A percentile compares a stretch with the other conserved stretches of the same genome.
Conservation (phyloP, 768 basidiomycete species). For the Pulveroboletus sp. region DNA sequence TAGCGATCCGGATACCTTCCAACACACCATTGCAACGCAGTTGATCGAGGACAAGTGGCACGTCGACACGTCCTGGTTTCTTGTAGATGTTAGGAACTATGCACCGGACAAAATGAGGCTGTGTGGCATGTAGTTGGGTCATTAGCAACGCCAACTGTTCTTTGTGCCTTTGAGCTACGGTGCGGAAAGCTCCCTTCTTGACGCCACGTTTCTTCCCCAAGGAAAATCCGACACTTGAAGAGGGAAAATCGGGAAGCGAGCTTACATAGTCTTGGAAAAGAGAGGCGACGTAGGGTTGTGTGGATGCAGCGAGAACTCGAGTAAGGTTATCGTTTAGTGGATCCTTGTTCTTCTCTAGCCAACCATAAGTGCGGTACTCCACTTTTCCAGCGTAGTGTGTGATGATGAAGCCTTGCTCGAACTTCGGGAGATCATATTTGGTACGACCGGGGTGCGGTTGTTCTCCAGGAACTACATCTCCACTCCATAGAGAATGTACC, state of each 20-base stretch:
- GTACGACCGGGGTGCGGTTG: constrained; percentile 67
- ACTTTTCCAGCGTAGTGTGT: constrained; percentile 97
- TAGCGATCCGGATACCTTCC: constrained; percentile 97
- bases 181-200: constrained; percentile 97
- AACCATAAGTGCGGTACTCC: constrained; percentile 93
- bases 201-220: constrained; percentile 66
- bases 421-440: constrained; percentile 85
- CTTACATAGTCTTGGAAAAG: constrained; percentile 85
- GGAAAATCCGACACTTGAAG: constrained; percentile 37
- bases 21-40: constrained; percentile 98
- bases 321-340: constrained; percentile 96
- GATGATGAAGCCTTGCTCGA: constrained; percentile 92
- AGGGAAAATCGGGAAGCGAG: constrained; percentile 27
- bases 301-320: constrained; percentile 78
- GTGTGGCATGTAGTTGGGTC: constrained; percentile 87
- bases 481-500: constrained; percentile 72
- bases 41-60: constrained; percentile 94
- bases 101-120: constrained; percentile 97
- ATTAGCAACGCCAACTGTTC: constrained; percentile 93
- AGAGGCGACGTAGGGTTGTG: constrained; percentile 75
- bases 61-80: constrained; percentile 88
- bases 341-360: constrained; percentile 99
- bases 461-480: constrained; percentile 40
- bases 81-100: constrained; percentile 95
- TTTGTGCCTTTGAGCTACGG: constrained; percentile 92